These are phyloP conservation scores for Monosporascus sp. DNA, from an alignment of 2,329 filamentous ascomycete genomes.

Conservation along the genomic window DNA sequence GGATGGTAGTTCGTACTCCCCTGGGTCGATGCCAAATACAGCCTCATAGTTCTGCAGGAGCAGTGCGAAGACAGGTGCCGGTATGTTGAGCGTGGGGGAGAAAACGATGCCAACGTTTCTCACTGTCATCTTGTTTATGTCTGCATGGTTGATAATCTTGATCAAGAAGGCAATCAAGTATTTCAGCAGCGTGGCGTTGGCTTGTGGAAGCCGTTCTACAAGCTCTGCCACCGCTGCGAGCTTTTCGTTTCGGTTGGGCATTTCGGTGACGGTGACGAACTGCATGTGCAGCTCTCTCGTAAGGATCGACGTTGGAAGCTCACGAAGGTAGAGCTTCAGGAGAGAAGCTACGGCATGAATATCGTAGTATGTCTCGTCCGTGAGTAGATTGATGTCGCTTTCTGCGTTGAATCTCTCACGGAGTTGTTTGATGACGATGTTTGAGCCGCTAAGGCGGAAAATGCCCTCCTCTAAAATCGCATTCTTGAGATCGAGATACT, in stretches of 20 bases:
- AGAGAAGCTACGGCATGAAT: constrained; percentile 94
- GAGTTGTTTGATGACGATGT: constrained; percentile 84
- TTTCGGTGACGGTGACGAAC: constrained; percentile 79
- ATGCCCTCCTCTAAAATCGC: constrained; percentile 88
- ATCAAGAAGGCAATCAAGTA: constrained; percentile 86
- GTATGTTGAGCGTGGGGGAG: constrained; percentile 93
- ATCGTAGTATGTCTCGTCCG: constrained; percentile 82
- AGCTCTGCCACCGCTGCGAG: constrained; percentile 70
- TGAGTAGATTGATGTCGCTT: constrained; percentile 81
- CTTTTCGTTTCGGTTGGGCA: constrained; percentile 70
- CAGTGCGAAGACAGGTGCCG: constrained; percentile 86
- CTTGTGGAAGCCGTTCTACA: constrained; percentile 71
- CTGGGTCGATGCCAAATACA: constrained; percentile 72
- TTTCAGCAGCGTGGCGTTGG: constrained; percentile 76
- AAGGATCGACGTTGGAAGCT: constrained; percentile 84
- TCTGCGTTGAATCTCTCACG: constrained; percentile 91
- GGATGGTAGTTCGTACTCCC: constrained; percentile 55
- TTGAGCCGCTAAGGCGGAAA: constrained; percentile 95
- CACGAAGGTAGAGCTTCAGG: constrained; percentile 88
- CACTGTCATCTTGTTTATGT: constrained; percentile 96
- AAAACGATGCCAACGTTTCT: constrained; percentile 98
- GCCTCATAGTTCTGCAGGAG: constrained; percentile 85
- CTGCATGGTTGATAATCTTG: constrained; percentile 83
- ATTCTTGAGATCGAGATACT: constrained; percentile 80
- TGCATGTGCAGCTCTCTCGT: constrained; percentile 86